A percentile compares a stretch with the other conserved stretches of the same genome.
These are phyloP conservation scores for Pezicula radicicola DNA, from an alignment of 2,329 filamentous ascomycete genomes.

Conservation along the genomic window DNA sequence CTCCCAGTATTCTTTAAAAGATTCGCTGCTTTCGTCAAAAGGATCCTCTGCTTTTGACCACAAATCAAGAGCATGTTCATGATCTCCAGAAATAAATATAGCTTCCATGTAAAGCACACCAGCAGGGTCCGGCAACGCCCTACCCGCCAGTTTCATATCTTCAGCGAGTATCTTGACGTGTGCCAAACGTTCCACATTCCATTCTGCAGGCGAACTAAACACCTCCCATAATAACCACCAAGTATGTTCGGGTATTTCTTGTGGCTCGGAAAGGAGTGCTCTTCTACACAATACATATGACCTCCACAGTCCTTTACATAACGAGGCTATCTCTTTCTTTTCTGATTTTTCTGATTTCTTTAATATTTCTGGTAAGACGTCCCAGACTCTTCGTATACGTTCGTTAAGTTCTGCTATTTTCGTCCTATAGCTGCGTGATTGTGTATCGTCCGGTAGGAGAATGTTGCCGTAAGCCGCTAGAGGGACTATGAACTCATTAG, in stretches of 20 bases:
- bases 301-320: conserved; percentile 40
- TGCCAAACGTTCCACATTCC: conserved; percentile 53
- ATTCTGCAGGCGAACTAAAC: conserved; percentile 47
- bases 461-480: background rate
- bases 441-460: background rate
- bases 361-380: background rate
- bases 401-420: background rate
- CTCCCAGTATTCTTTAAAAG: conserved; percentile 55
- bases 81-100: conserved; percentile 60
- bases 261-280: conserved; percentile 41
- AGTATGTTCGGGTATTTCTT: conserved; percentile 54
- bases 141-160: conserved; percentile 60
- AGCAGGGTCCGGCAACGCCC: conserved; percentile 57
- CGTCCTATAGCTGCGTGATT: background rate
- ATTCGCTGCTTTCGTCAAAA: background rate
- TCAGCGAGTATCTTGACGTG: conserved; percentile 60
- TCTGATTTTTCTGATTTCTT: conserved; percentile 35
- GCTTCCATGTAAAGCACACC: conserved; percentile 56
- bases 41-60: conserved; percentile 33
- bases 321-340: conserved; percentile 30
- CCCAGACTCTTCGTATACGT: background rate
- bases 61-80: conserved; percentile 30
- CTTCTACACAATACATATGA: conserved; percentile 47
- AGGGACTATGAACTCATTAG: background rate
- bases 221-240: conserved; percentile 67